phyloP scores from a whole-genome alignment of 306 rosid genomes.

The Gynostemma pentaphyllum region DNA sequence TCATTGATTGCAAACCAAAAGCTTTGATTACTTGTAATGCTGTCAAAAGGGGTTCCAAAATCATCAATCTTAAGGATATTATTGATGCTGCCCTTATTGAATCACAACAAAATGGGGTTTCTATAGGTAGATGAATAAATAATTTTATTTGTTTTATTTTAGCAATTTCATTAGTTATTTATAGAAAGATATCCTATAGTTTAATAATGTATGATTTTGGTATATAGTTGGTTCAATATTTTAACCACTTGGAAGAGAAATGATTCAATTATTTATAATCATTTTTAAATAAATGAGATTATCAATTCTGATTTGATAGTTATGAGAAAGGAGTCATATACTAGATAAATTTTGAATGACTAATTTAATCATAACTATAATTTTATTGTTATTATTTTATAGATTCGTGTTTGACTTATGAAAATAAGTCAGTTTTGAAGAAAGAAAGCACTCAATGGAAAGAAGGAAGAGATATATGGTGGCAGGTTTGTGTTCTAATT shows the following conservation, averaged over 20 bases:
- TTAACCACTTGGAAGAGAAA: no score
- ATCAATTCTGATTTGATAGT: no score
- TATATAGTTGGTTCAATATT: no score
- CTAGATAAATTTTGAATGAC: no score
- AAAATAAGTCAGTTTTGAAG: constrained; percentile 42
- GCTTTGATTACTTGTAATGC: constrained; percentile 83
- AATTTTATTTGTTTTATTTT: not conserved
- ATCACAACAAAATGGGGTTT: constrained; percentile 43
- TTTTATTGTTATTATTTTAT: constrained; percentile 3
- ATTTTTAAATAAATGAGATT: no score
- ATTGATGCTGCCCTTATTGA: constrained; percentile 65
- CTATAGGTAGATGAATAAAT: constrained; percentile 36
- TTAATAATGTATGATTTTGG: no score
- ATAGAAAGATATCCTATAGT: no score
- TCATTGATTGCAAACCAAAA: constrained; percentile 77
- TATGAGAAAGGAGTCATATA: no score
- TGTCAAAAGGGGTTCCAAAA: constrained; percentile 76
- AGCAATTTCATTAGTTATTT: no score
- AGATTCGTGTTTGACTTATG: constrained; percentile 72
- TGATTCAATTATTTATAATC: no score
- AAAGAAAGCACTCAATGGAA: constrained; percentile 64
- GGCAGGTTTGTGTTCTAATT: constrained; percentile 64
- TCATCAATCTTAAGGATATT: constrained; percentile 59
- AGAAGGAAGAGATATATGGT: constrained; percentile 78
- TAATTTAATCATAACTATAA: not conserved